Evolutionary conservation across 2,329 filamentous ascomycete species (phyloP).

Genomic region (Trichocomaceae sp.): DNA sequence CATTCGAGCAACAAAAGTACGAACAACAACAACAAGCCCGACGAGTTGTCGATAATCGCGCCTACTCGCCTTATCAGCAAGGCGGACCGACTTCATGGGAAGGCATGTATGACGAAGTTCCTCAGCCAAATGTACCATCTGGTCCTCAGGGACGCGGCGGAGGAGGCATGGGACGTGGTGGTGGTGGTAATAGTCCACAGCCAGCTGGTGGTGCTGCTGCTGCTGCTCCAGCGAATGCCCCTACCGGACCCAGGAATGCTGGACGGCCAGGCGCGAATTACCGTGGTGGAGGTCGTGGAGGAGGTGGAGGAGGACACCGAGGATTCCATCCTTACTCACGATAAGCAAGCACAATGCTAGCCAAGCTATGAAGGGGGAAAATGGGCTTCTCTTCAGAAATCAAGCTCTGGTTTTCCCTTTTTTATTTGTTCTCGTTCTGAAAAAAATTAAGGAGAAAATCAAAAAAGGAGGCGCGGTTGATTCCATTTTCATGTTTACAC

Average conservation of each 20-base stretch:
- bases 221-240: constrained; percentile 80
- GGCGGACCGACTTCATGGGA: constrained; percentile 84
- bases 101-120: constrained; percentile 96
- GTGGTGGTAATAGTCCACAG: constrained; percentile 38
- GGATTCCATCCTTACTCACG: constrained; percentile 74
- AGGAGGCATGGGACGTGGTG: constrained; percentile 37
- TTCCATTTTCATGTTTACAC: not conserved
- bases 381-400: not conserved
- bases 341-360: constrained; percentile 1
- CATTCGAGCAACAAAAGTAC: constrained; percentile 73
- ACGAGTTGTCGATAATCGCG: constrained; percentile 42
- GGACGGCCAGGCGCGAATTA: constrained; percentile 89
- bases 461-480: not conserved
- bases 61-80: constrained; percentile 41
- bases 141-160: constrained; percentile 45
- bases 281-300: constrained; percentile 75
- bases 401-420: not conserved
- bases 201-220: constrained; percentile 47
- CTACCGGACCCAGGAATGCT: constrained; percentile 93
- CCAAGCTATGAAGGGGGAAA: not conserved
- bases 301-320: constrained; percentile 61
- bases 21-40: constrained; percentile 62
- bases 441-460: not conserved
- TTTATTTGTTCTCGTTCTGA: not conserved
- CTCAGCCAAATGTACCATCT: constrained; percentile 63